Base-by-base conservation (phyloP, 306 rosid genomes). In the Echinosophora koreensis region DNA sequence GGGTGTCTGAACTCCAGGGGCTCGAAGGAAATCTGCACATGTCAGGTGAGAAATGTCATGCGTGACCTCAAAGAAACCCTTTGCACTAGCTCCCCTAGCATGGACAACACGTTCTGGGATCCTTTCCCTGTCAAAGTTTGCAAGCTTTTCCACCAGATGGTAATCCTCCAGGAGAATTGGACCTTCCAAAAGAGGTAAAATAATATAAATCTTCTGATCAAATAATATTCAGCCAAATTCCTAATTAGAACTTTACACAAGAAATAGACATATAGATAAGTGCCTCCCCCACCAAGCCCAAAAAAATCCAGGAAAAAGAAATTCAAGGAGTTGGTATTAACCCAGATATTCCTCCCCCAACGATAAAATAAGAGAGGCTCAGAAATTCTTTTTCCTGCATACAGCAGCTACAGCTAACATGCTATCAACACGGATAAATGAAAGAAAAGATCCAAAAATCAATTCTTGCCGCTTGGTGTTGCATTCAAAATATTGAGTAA, bases 81-180 rank as follows among this genome's bases (percentile, higher is more conserved):
- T 94, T 42, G 97, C 98, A 88, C 98, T 94, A 32, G 98, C 98
- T 77, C 98, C 97, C 86, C 98, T 92, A 5, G 98, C 98, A 82
- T 94, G 98, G 57, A 94, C 98, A 69, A 94, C 97, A 66, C 97
- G 96, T 82, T 94, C 97, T 51, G 98, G 98, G 72, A 89, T 92
- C 46, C 97, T 69, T 70, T 94, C 98, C 83, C 98, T 82, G 46
- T 92, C 97, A 46, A 92, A 94, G 47, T 94, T 86, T 8, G 98
- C 97, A 39, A 94, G 78, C 84, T 94, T 94, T 79, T 94, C 98
- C 83, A 94, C 94, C 57, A 94, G 85, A 80, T 94, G 98, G 79
- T 92, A 94, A 84, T 94, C 98, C 82, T 94, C 97, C 6, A 94
- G 91, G 30, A 94, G 96, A 85, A 94, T 88, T 66, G 98, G 98